Conservation (phyloP, 2,329 filamentous ascomycete genomes). For the Fusarium longipes region DNA sequence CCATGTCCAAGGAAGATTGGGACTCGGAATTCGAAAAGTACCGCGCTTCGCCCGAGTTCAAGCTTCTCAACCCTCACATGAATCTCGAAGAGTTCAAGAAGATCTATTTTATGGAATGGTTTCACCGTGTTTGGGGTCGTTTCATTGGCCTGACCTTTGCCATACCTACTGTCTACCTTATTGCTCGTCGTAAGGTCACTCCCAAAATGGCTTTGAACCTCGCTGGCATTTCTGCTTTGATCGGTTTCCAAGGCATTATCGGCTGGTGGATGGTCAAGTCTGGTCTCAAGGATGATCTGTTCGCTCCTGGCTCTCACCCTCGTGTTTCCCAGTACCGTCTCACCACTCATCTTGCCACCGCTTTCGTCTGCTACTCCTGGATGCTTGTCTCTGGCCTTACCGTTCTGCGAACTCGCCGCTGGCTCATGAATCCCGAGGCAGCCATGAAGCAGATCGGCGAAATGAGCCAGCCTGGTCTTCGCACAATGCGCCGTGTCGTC, state of each 20-base stretch:
- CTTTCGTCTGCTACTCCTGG: conserved; percentile 91
- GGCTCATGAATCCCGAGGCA: conserved; percentile 74
- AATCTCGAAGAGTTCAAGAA: conserved; percentile 93
- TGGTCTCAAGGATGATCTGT: conserved; percentile 93
- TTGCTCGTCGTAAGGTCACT: conserved; percentile 82
- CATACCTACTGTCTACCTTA: conserved; percentile 87
- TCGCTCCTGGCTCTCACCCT: conserved; percentile 89
- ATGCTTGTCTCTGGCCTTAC: conserved; percentile 92
- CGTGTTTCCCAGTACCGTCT: conserved; percentile 95
- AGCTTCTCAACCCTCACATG: conserved; percentile 93
- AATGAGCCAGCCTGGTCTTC: conserved; percentile 75
- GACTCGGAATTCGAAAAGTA: conserved; percentile 94
- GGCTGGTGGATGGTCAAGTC: conserved; percentile 99
- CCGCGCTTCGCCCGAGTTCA: conserved; percentile 90
- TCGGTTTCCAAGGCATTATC: conserved; percentile 93
- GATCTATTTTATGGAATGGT: conserved; percentile 99
- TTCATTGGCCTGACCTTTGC: conserved; percentile 92
- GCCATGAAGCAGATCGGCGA: conserved; percentile 69
- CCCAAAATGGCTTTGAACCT: conserved; percentile 81
- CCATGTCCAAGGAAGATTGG: conserved; percentile 83
- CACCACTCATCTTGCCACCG: conserved; percentile 87
- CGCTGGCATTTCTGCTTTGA: conserved; percentile 84
- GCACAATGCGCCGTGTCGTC: conserved; percentile 78
- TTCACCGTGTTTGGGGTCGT: conserved; percentile 92
- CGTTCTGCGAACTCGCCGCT: conserved; percentile 80